Evolutionary conservation across 2,329 filamentous ascomycete genomes (phyloP).

Genomic region (Aspergillus unguis): DNA sequence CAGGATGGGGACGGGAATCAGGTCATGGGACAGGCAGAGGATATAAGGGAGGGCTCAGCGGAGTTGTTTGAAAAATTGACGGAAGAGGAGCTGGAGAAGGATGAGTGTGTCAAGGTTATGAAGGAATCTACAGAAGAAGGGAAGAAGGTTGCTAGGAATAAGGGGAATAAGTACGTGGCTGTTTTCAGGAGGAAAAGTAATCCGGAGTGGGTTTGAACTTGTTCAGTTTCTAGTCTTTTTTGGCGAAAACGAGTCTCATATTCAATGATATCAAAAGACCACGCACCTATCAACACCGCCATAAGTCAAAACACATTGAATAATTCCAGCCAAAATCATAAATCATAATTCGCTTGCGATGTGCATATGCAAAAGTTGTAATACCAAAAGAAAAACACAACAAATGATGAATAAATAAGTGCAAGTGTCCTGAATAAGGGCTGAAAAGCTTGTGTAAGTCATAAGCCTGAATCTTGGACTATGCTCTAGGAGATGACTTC

Average conservation of each 20-base stretch:
- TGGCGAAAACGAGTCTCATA: no score
- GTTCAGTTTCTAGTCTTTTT: no score
- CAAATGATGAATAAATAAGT: neutral
- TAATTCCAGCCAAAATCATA: neutral
- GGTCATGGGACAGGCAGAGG: conserved; percentile 53
- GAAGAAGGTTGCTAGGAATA: conserved; percentile 91
- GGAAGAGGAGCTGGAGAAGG: conserved; percentile 52
- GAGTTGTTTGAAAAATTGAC: conserved; percentile 71
- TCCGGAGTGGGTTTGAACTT: conserved; percentile 61
- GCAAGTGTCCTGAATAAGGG: neutral
- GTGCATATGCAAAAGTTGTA: neutral
- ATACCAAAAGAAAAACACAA: neutral
- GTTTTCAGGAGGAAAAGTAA: conserved; percentile 78
- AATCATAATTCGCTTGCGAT: neutral
- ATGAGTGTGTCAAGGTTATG: conserved; percentile 62
- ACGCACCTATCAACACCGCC: neutral
- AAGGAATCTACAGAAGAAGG: conserved; percentile 86
- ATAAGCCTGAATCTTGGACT: neutral
- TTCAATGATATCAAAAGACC: neutral
- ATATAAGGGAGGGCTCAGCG: conserved; percentile 19
- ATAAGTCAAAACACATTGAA: neutral
- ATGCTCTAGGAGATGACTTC: conserved; percentile 48
- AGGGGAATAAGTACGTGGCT: conserved; percentile 86
- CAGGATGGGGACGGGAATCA: conserved; percentile 37
- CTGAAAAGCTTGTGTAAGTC: neutral